Percentiles rank a stretch among this genome's conserved stretches.
Evolutionary conservation across 352 stramenopile species (phyloP).

Genomic region (Pythium brachiatum): DNA sequence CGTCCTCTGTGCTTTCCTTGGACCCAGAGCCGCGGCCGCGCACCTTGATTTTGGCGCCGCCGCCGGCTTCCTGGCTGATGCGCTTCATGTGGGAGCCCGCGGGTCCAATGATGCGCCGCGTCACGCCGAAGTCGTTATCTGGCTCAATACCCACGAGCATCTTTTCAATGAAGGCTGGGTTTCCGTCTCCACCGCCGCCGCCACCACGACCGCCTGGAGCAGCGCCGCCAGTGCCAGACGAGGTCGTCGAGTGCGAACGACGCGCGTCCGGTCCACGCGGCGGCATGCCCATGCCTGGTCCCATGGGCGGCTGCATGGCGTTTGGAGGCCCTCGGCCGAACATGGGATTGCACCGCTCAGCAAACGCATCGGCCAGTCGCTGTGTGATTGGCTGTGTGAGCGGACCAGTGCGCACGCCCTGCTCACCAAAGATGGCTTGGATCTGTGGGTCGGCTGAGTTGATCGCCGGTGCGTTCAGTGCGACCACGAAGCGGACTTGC

Average conservation of each 20-base stretch:
- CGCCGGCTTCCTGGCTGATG: slow-evolving; percentile 77
- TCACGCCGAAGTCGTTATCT: slow-evolving; percentile 83
- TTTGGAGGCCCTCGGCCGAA: slow-evolving; percentile 39
- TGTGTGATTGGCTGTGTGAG: slow-evolving; percentile 66
- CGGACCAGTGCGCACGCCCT: slow-evolving; percentile 51
- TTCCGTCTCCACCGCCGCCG: slow-evolving; percentile 18
- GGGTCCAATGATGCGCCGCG: slow-evolving; percentile 79
- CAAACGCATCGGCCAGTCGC: slow-evolving; percentile 68
- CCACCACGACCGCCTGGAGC: slow-evolving; percentile 10
- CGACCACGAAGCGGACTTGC: slow-evolving; percentile 69
- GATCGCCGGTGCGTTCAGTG: slow-evolving; percentile 71
- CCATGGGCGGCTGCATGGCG: slow-evolving; percentile 24
- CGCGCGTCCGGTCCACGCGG: slow-evolving; percentile 9
- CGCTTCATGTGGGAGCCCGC: slow-evolving; percentile 84
- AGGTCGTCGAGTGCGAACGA: slow-evolving; percentile 9
- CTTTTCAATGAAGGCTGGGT: slow-evolving; percentile 57
- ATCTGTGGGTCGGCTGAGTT: slow-evolving; percentile 66
- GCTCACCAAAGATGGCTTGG: slow-evolving; percentile 64
- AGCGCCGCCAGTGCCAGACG: slow-evolving; percentile 12
- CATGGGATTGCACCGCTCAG: slow-evolving; percentile 51
- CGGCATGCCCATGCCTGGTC: slow-evolving; percentile 14
- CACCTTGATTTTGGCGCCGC: slow-evolving; percentile 81
- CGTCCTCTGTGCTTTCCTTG: slow-evolving; percentile 69
- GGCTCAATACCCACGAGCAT: slow-evolving; percentile 84
- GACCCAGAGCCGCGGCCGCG: slow-evolving; percentile 77